Conservation (phyloP, 495 filamentous ascomycete species). For the Cercophora scortea region DNA sequence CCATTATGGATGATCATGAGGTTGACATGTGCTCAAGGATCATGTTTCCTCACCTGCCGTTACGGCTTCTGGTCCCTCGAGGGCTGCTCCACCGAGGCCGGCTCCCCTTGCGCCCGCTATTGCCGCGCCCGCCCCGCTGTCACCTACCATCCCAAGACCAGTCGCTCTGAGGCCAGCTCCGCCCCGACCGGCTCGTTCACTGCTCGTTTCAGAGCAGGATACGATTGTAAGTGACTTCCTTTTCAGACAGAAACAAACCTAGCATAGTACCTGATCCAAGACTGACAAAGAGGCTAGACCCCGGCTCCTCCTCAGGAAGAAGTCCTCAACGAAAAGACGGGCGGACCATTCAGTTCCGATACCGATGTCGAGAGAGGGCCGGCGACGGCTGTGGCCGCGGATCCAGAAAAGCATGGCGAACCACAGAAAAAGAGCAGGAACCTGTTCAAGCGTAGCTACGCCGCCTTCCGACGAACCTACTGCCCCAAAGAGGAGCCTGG, state of each 20-base stretch:
- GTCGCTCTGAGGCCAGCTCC: background rate
- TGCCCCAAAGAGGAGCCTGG: conserved; percentile 20
- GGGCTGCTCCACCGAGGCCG: no score
- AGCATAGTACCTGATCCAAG: background rate
- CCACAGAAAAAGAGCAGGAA: background rate
- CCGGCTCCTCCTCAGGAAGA: conserved; percentile 7
- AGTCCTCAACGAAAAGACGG: conserved; percentile 13
- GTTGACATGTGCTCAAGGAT: conserved; percentile 6
- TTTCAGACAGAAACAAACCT: background rate
- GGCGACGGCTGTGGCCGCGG: background rate
- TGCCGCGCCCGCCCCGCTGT: no score
- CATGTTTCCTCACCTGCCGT: background rate
- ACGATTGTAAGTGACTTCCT: background rate
- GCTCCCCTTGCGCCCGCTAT: no score
- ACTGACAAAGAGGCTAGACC: background rate
- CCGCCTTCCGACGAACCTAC: conserved; percentile 20
- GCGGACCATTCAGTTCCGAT: background rate
- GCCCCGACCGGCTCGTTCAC: background rate
- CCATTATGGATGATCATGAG: background rate
- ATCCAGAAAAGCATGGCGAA: conserved; percentile 7
- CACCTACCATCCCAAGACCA: no score
- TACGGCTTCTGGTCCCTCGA: background rate
- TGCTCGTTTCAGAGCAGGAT: background rate
- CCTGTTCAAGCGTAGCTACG: conserved; percentile 2
- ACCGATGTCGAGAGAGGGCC: conserved; percentile 6